These are phyloP conservation scores for Hypoxylon sp. DNA, from an alignment of 2,329 filamentous ascomycete species.

Conservation along the genomic window DNA sequence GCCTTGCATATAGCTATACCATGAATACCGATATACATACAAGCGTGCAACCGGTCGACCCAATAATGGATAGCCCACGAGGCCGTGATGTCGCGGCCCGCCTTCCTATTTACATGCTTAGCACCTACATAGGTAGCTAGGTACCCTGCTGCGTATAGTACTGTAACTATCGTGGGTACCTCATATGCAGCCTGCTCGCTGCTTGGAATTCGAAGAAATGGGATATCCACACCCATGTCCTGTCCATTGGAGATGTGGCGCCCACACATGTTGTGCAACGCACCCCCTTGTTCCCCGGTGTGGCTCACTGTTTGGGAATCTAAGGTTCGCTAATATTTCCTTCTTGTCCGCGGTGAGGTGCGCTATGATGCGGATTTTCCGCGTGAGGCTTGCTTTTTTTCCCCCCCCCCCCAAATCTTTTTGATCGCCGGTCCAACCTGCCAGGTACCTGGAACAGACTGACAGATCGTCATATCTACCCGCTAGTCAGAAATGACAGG, in stretches of 20 bases:
- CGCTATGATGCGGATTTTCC: constrained; percentile 31
- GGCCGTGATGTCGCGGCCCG: constrained; percentile 38
- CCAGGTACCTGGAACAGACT: constrained; percentile 36
- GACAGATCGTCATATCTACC: constrained; percentile 34
- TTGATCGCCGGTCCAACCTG: constrained; percentile 24
- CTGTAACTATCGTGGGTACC: constrained; percentile 12
- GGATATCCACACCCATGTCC: constrained; percentile 3
- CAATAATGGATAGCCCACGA: constrained; percentile 44
- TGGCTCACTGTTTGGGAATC: constrained; percentile 25
- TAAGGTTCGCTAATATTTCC: constrained; percentile 2
- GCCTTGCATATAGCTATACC: constrained; percentile 36
- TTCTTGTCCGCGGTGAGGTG: constrained; percentile 7
- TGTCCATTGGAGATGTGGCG: constrained; percentile 35
- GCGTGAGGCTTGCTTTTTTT: constrained; percentile 26
- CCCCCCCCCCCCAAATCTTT: not conserved
- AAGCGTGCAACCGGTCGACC: constrained; percentile 26
- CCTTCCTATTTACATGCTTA: constrained; percentile 6
- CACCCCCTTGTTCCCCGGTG: constrained; percentile 25
- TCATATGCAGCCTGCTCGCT: constrained; percentile 21
- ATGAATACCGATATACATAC: constrained; percentile 31
- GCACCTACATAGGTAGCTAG: constrained; percentile 13
- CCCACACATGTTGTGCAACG: constrained; percentile 39
- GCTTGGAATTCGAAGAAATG: constrained; percentile 4
- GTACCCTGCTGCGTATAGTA: not conserved
- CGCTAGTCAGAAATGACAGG: constrained; percentile 21